Conservation (phyloP, 306 rosid genomes). For the Albizia julibrissin region DNA sequence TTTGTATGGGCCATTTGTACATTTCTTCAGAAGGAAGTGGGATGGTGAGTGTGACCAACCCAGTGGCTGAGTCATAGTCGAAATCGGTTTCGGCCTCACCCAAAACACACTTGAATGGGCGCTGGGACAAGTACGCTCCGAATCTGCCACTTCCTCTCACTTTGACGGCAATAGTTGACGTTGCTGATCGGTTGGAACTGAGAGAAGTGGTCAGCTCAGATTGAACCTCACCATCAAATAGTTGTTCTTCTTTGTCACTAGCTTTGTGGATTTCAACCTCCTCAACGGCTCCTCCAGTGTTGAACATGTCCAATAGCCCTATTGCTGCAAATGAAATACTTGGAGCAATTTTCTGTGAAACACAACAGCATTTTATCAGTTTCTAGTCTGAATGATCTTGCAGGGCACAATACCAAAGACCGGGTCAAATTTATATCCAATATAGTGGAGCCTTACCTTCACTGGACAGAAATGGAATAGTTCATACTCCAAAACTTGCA, state of each 20-base stretch:
- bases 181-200: conserved; percentile 28
- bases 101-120: conserved; percentile 57
- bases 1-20: conserved; percentile 72
- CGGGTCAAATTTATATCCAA: neutral
- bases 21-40: conserved; percentile 63
- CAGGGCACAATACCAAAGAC: neutral
- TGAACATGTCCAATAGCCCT: conserved; percentile 87
- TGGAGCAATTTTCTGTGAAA: conserved; percentile 57
- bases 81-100: conserved; percentile 49
- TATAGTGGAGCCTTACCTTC: conserved; percentile 42
- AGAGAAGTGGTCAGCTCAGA: neutral
- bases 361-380: conserved; percentile 5
- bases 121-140: conserved; percentile 75
- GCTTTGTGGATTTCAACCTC: conserved; percentile 47
- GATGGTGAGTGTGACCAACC: conserved; percentile 58
- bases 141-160: conserved; percentile 83
- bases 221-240: neutral
- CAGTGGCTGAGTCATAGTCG: conserved; percentile 54
- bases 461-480: conserved; percentile 86
- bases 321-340: conserved; percentile 75
- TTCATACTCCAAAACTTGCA: conserved; percentile 80
- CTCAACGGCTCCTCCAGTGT: conserved; percentile 75
- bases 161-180: conserved; percentile 53
- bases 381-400: neutral
- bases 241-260: conserved; percentile 16